Conservation (phyloP, 495 filamentous ascomycete genomes). For the Cudoniella acicularis region DNA sequence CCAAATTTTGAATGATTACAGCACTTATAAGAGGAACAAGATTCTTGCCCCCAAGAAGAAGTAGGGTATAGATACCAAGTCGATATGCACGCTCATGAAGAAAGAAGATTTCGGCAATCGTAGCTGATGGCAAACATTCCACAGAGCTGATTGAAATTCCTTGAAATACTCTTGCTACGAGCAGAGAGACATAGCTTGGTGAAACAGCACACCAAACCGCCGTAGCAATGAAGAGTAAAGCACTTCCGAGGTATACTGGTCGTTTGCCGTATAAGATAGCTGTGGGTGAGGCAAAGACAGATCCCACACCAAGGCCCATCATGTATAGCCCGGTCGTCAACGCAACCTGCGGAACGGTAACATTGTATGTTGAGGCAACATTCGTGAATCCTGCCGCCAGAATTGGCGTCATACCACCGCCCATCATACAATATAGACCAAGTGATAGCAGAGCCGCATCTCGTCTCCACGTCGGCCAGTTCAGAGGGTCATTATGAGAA, state of each 20-base stretch:
- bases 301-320: conserved; percentile 87
- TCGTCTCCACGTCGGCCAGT: conserved; percentile 83
- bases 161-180: conserved; percentile 80
- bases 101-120: conserved; percentile 96
- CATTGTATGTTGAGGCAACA: conserved; percentile 67
- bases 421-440: conserved; percentile 88
- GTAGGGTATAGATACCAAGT: conserved; percentile 90
- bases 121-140: conserved; percentile 93
- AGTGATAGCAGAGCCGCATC: conserved; percentile 79
- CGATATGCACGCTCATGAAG: conserved; percentile 92
- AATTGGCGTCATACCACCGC: conserved; percentile 89
- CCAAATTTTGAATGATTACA: conserved; percentile 69
- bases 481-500: conserved; percentile 84
- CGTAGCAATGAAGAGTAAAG: conserved; percentile 69
- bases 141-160: conserved; percentile 86
- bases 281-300: conserved; percentile 79
- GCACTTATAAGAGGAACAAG: conserved; percentile 85
- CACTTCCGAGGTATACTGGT: conserved; percentile 81
- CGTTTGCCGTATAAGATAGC: conserved; percentile 90
- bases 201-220: conserved; percentile 85
- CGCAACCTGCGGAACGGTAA: conserved; percentile 71
- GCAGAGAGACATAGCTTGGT: conserved; percentile 72
- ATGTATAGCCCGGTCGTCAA: conserved; percentile 94
- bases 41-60: conserved; percentile 91
- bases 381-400: conserved; percentile 87